These are phyloP conservation scores for Schoenoplectus triqueter DNA, from an alignment of 202 grass and related monocot genomes.

Conservation along the genomic window DNA sequence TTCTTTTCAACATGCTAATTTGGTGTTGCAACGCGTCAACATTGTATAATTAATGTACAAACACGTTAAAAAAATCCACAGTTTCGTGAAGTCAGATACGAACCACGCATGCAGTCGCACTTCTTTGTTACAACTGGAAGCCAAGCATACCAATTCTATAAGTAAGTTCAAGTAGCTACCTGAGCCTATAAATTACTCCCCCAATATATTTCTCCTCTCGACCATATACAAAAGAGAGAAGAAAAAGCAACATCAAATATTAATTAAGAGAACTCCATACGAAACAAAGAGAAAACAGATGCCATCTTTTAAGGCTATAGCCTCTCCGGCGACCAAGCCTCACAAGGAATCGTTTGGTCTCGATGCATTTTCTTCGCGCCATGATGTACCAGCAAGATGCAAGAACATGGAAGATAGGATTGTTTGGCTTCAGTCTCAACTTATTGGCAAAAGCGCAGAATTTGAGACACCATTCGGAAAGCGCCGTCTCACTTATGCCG, in stretches of 20 bases:
- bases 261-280: background rate
- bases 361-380: constrained; percentile 34
- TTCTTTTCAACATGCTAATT: too few species aligned
- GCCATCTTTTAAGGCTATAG: constrained; percentile 15
- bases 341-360: background rate
- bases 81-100: too few species aligned
- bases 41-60: too few species aligned
- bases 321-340: background rate
- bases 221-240: background rate
- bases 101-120: too few species aligned
- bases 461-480: constrained; percentile 67
- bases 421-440: constrained; percentile 67
- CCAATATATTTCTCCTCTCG: background rate
- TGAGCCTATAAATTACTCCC: background rate
- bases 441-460: constrained; percentile 53
- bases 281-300: constrained; percentile 12
- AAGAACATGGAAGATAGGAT: constrained; percentile 50
- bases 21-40: too few species aligned
- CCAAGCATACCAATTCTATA: too few species aligned
- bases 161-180: background rate
- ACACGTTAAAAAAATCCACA: too few species aligned
- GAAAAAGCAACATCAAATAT: background rate
- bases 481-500: constrained; percentile 61
- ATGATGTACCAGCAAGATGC: constrained; percentile 32
- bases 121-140: too few species aligned